Conservation (phyloP, 2,329 filamentous ascomycete genomes). For the Talaromyces verruculosus region DNA sequence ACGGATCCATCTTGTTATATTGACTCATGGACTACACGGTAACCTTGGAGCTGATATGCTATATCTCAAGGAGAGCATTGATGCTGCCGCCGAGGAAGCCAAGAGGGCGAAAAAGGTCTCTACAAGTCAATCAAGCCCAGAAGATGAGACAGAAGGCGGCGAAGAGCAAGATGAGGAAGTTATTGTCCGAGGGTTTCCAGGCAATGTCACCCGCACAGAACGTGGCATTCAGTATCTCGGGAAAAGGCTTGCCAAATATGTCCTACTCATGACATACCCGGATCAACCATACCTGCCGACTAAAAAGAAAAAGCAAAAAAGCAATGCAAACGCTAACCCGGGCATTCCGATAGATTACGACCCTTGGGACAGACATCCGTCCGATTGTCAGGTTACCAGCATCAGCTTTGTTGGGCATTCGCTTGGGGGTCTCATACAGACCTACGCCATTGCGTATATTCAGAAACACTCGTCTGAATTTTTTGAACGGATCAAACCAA, state of each 20-base stretch:
- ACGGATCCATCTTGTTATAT: slow-evolving; percentile 79
- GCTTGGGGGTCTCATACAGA: slow-evolving; percentile 84
- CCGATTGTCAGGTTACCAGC: slow-evolving; percentile 77
- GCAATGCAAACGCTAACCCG: slow-evolving; percentile 24
- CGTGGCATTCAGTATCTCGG: slow-evolving; percentile 95
- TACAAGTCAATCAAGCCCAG: slow-evolving; percentile 22
- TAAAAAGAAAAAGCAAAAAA: slow-evolving; percentile 39
- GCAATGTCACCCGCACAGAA: slow-evolving; percentile 88
- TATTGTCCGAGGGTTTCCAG: slow-evolving; percentile 83
- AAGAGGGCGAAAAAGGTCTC: slow-evolving; percentile 66
- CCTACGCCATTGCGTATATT: slow-evolving; percentile 93
- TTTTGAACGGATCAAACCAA: slow-evolving; percentile 78
- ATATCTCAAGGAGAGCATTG: slow-evolving; percentile 95
- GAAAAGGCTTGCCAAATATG: slow-evolving; percentile 87
- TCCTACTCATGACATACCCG: slow-evolving; percentile 86
- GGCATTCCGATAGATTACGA: neutral
- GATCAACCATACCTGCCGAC: slow-evolving; percentile 83
- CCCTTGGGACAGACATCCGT: slow-evolving; percentile 31
- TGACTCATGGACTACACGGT: slow-evolving; percentile 94
- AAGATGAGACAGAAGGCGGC: slow-evolving; percentile 28
- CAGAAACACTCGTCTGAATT: slow-evolving; percentile 93
- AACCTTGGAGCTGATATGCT: slow-evolving; percentile 96
- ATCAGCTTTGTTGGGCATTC: slow-evolving; percentile 96
- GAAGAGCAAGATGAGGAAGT: slow-evolving; percentile 67
- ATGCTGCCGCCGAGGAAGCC: slow-evolving; percentile 73